Percentiles rank a stretch among this genome's conserved stretches.
Conservation (phyloP, 2,329 filamentous ascomycete genomes). For the Chrysoporthe cubensis region DNA sequence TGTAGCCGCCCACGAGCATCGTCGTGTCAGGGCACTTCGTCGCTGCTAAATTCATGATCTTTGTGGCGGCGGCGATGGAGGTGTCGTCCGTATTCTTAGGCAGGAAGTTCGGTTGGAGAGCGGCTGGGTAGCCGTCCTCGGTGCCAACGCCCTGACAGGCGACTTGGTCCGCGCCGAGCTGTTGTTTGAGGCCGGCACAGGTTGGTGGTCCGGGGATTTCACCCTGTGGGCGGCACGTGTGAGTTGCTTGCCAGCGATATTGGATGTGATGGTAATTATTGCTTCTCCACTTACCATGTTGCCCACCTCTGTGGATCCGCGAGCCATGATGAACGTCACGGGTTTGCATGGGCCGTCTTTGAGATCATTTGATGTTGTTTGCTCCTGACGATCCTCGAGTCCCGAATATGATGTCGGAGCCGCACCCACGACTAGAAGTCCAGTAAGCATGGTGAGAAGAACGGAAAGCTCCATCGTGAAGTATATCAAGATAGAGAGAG, state of each 20-base stretch:
- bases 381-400: constrained; percentile 21
- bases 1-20: constrained; percentile 39
- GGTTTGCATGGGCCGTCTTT: constrained; percentile 35
- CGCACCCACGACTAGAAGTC: constrained; percentile 20
- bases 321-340: constrained; percentile 41
- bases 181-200: constrained; percentile 35
- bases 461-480: constrained; percentile 26
- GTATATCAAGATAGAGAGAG: neutral
- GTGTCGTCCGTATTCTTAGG: constrained; percentile 35
- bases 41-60: constrained; percentile 36
- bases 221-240: constrained; percentile 32
- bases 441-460: constrained; percentile 19
- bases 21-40: constrained; percentile 39
- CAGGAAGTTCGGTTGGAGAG: constrained; percentile 36
- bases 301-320: constrained; percentile 40
- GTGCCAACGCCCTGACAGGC: constrained; percentile 42
- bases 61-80: constrained; percentile 37
- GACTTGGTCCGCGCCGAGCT: constrained; percentile 34
- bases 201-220: constrained; percentile 36
- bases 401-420: constrained; percentile 20
- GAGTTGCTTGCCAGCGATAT: neutral
- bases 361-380: constrained; percentile 25
- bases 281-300: constrained; percentile 36
- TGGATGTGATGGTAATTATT: neutral
- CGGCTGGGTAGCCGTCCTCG: constrained; percentile 36